Conservation (phyloP, 2,329 filamentous ascomycete species). For the Stromatinia cepivora region DNA sequence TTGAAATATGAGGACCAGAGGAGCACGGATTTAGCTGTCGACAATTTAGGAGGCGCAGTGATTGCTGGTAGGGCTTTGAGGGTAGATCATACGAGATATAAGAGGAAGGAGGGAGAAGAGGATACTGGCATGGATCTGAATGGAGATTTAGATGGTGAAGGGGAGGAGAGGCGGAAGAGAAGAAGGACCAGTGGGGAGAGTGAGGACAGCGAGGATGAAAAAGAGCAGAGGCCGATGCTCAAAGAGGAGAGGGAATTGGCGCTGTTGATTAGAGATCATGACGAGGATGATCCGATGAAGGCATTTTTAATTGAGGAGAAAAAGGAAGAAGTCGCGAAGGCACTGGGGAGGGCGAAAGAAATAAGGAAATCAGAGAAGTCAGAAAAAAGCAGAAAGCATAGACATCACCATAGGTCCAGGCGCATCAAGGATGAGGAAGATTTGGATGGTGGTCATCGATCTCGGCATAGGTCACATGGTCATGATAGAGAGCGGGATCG, state of each 20-base stretch:
- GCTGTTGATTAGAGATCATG: constrained; percentile 73
- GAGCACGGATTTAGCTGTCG: constrained; percentile 92
- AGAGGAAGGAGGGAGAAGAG: constrained; percentile 71
- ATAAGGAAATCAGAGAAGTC: constrained; percentile 31
- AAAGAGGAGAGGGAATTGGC: constrained; percentile 81
- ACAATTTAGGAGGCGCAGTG: constrained; percentile 86
- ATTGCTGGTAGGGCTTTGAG: constrained; percentile 77
- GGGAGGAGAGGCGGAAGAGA: constrained; percentile 48
- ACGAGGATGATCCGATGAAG: constrained; percentile 98
- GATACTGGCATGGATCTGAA: constrained; percentile 45
- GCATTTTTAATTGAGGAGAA: constrained; percentile 86
- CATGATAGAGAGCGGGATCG: constrained; percentile 6
- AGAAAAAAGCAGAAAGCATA: constrained; percentile 33
- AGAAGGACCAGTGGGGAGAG: constrained; percentile 39
- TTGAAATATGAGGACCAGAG: constrained; percentile 98
- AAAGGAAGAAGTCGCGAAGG: constrained; percentile 79
- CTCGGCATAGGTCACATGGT: constrained; percentile 28
- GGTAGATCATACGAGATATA: constrained; percentile 93
- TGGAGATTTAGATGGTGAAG: constrained; percentile 40
- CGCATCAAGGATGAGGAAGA: constrained; percentile 27
- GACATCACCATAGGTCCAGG: constrained; percentile 35
- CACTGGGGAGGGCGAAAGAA: constrained; percentile 55
- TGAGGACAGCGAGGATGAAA: constrained; percentile 39
- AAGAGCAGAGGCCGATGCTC: constrained; percentile 60
- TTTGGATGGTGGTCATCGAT: constrained; percentile 24